Conservation (phyloP, 257 asterid genomes). For the Solanum microdontum region DNA sequence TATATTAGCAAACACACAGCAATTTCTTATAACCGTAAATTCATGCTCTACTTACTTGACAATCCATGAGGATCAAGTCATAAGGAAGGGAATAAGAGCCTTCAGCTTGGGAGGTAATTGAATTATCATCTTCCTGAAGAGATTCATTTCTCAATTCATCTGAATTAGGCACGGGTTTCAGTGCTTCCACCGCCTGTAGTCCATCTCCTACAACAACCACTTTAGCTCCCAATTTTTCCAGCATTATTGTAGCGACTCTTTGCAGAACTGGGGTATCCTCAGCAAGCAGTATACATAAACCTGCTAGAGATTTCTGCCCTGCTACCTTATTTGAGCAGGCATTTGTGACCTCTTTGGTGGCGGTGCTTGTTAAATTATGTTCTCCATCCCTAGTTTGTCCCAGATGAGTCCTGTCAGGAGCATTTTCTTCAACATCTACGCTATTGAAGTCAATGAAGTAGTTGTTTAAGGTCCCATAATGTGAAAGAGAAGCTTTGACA, state of each 20-base stretch:
- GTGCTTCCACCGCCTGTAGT: conserved; percentile 62
- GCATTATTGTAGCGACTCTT: conserved; percentile 88
- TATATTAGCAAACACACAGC: neutral
- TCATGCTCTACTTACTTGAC: conserved; percentile 57
- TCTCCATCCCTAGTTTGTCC: conserved; percentile 11
- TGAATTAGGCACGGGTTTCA: conserved; percentile 16
- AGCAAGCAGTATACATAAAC: conserved; percentile 67
- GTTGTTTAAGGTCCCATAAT: conserved; percentile 1
- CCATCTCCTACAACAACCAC: conserved; percentile 88
- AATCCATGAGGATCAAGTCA: conserved; percentile 89
- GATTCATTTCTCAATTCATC: conserved; percentile 10
- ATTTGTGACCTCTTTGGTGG: conserved; percentile 10
- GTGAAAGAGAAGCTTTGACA: conserved; percentile 5
- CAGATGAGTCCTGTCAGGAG: conserved; percentile 2
- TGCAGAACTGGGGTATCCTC: conserved; percentile 86
- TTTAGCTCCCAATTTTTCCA: conserved; percentile 79
- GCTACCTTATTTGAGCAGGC: conserved; percentile 9
- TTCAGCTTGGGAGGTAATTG: neutral
- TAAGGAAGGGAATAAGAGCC: conserved; percentile 18
- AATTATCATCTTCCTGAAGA: conserved; percentile 11
- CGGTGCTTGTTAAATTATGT: neutral
- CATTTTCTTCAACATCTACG: conserved; percentile 11
- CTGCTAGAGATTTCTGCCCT: conserved; percentile 40
- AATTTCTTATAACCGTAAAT: neutral
- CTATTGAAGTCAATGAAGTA: conserved; percentile 11